A percentile compares a stretch with the other conserved stretches of the same genome.
These are phyloP conservation scores for Diplotaxis tenuifolia DNA, from an alignment of 345 rosid species.

Conservation along the genomic window DNA sequence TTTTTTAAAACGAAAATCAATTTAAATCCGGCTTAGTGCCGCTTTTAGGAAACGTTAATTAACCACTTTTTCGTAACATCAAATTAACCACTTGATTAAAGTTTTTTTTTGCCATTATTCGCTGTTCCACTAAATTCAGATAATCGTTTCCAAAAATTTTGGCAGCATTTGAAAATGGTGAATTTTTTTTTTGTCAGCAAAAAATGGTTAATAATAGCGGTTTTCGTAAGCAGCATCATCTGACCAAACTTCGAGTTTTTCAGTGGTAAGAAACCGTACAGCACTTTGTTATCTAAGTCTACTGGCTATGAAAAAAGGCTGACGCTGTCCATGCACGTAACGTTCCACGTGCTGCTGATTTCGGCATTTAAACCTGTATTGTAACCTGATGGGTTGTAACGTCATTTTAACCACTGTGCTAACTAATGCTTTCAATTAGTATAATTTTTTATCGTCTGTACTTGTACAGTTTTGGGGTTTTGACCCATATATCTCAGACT, in stretches of 20 bases:
- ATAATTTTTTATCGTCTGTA: background rate
- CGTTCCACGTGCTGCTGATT: background rate
- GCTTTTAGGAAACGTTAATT: no score
- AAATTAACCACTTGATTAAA: no score
- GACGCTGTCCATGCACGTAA: background rate
- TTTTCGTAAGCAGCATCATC: no score
- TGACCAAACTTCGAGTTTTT: background rate
- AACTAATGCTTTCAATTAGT: background rate
- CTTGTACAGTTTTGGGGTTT: background rate
- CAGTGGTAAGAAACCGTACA: background rate
- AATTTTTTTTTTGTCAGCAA: no score
- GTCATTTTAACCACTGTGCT: background rate
- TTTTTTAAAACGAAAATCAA: no score
- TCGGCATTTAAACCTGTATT: background rate
- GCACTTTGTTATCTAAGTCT: background rate
- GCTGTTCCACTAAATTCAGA: no score
- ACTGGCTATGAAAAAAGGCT: background rate
- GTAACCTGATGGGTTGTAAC: background rate
- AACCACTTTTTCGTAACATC: no score
- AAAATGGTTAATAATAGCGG: no score
- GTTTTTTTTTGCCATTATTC: no score
- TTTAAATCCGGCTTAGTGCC: no score
- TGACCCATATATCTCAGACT: background rate
- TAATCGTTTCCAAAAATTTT: no score
- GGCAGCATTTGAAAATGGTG: no score